phyloP scores from a whole-genome alignment of 306 rosid genomes.

The Potentilla sterilis region DNA sequence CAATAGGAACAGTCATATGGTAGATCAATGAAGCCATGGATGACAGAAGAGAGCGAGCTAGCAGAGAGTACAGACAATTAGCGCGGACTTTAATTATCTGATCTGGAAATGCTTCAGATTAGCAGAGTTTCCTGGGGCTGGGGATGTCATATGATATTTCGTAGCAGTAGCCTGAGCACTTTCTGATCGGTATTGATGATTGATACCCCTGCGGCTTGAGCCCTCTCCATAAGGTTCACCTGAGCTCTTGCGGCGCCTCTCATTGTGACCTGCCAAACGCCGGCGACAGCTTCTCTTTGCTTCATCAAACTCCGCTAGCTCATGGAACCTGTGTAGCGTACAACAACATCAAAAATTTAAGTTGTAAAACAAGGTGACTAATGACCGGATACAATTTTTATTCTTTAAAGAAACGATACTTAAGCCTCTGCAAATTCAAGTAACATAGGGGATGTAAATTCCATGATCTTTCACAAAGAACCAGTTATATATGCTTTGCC shows the following conservation, averaged over 20 bases:
- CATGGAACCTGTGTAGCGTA: constrained; percentile 66
- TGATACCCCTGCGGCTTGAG: constrained; percentile 30
- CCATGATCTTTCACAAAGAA: background rate
- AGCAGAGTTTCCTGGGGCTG: constrained; percentile 41
- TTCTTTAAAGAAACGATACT: background rate
- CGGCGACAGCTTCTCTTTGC: constrained; percentile 87
- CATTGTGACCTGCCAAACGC: constrained; percentile 83
- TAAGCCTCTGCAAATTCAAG: background rate
- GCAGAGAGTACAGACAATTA: background rate
- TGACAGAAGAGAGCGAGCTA: constrained; percentile 90
- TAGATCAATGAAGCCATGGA: constrained; percentile 16
- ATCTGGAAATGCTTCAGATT: constrained; percentile 51
- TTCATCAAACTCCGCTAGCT: constrained; percentile 75
- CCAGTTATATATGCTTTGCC: background rate
- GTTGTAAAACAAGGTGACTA: background rate
- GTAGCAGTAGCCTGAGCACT: constrained; percentile 27
- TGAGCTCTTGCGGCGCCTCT: constrained; percentile 65
- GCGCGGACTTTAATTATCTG: constrained; percentile 30
- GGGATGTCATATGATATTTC: constrained; percentile 10
- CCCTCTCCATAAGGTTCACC: constrained; percentile 50
- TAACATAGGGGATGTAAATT: background rate
- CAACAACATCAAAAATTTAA: background rate
- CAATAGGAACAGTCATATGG: background rate
- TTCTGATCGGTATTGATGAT: constrained; percentile 24
- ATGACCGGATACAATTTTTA: background rate